Evolutionary conservation across 2,329 filamentous ascomycete genomes (phyloP), one percentile per base, ranked within the genome.

Genomic region (Pseudomassariella vexata): DNA sequence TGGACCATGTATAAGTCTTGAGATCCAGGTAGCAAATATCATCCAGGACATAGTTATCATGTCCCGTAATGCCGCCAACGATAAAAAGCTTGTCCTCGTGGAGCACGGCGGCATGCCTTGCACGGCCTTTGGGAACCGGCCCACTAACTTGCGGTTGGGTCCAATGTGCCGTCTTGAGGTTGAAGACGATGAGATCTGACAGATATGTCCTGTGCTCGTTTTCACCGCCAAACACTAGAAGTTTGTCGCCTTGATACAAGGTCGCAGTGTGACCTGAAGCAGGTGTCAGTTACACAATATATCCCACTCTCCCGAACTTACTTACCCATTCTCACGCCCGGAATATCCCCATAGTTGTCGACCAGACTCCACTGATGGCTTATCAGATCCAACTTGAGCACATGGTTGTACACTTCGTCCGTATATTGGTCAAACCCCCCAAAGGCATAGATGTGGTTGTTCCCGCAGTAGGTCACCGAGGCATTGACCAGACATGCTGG

Each of bases 371-470:
- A 98, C 56, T 92, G 86, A 46, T 92, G 80, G 41, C 82, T 89
- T 39, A 82, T 72, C 41, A 98, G 73, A 56, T 98, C 89, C 31
- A 98, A 66, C 48, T 79, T 82, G 42, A 98, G 69, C 24, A 98
- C 92, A 63, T 98, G 92, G 54, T 98, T 98, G 63, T 98, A 98
- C 12, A 98, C 85, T 66, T 98, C 92, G 57, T 98, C 92, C 1
- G 92, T 98, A 55, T 95, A 96, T 60, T 96, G 90, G 55, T 98
- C 92, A 53, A 98, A 98, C 12, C 92, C 92, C 25, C 92, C 92
- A 66, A 98, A 98, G 9, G 90, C 92, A 60, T 94, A 96, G 48
- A 98, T 96, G 59, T 92, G 81, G 56, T 96, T 92, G 62, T 95
- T 92, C 38, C 89, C 89, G 52, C 92, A 95, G 58, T 95, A 95